Conservation (phyloP, 176 grass and related monocot genomes). For the Saccharum officinarum region DNA sequence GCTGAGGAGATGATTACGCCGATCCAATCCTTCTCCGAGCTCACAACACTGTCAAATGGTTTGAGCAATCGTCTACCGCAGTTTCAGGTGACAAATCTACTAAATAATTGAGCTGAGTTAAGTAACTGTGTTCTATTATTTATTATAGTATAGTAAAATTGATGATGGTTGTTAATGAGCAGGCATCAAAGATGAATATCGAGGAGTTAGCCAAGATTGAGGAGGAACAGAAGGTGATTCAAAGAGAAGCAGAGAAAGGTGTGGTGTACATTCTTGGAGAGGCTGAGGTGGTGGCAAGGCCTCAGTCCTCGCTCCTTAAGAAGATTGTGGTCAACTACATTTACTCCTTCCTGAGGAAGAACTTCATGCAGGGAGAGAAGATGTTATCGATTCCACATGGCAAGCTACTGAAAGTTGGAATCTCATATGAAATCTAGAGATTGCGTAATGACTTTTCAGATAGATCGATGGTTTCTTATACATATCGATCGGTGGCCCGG, state of each 20-base stretch:
- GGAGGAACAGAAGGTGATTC: conserved; percentile 30
- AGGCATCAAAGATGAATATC: conserved; percentile 30
- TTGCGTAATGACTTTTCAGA: neutral
- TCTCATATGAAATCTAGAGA: conserved; percentile 47
- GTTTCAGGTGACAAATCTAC: conserved; percentile 22
- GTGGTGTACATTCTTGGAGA: conserved; percentile 52
- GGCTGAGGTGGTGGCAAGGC: conserved; percentile 41
- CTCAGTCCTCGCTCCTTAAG: conserved; percentile 30
- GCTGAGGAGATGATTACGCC: conserved; percentile 36
- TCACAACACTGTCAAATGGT: neutral
- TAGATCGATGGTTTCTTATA: neutral
- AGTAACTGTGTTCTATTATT: neutral
- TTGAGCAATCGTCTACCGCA: conserved; percentile 5
- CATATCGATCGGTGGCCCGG: neutral
- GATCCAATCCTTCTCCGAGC: conserved; percentile 37
- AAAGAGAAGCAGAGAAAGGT: conserved; percentile 37
- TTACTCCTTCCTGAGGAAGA: conserved; percentile 53
- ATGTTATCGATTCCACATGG: conserved; percentile 35
- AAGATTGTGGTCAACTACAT: conserved; percentile 38
- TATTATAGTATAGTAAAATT: neutral
- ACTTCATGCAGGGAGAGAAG: conserved; percentile 47
- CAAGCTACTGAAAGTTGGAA: conserved; percentile 50
- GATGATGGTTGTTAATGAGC: neutral
- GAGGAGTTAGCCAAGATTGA: conserved; percentile 36
- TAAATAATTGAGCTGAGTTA: neutral